Evolutionary conservation across 1,284 basidiomycete species (phyloP).

Genomic region (Irpex rosettiformis): DNA sequence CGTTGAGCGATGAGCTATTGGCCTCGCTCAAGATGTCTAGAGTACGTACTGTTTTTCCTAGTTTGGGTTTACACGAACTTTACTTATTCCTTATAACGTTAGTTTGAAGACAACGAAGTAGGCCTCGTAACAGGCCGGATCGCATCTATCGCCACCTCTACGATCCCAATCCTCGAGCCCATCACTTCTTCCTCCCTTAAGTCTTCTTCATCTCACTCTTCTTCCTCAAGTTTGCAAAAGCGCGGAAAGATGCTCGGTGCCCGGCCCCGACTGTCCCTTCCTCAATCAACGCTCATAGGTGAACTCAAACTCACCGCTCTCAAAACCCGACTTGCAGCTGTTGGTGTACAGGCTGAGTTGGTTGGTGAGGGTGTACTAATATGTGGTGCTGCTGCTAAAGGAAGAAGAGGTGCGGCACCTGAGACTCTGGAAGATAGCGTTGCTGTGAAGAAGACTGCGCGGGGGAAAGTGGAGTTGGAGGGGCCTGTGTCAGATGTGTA

Average conservation of each 20-base stretch:
- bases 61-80: background rate
- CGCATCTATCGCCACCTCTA: slow-evolving; percentile 76
- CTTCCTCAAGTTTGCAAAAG: slow-evolving; percentile 20
- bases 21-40: slow-evolving; percentile 83
- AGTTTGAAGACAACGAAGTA: slow-evolving; percentile 98
- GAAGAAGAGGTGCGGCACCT: slow-evolving; percentile 36
- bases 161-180: slow-evolving; percentile 67
- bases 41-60: slow-evolving; percentile 49
- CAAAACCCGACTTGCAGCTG: slow-evolving; percentile 69
- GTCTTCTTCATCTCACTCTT: slow-evolving; percentile 27
- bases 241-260: slow-evolving; percentile 53
- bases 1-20: slow-evolving; percentile 86
- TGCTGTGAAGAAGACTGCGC: slow-evolving; percentile 82
- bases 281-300: slow-evolving; percentile 91
- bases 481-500: slow-evolving; percentile 87
- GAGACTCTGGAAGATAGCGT: slow-evolving; percentile 71
- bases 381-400: slow-evolving; percentile 66
- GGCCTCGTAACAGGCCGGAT: slow-evolving; percentile 88
- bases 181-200: slow-evolving; percentile 19
- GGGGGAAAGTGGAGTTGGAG: slow-evolving; percentile 84
- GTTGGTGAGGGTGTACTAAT: slow-evolving; percentile 95
- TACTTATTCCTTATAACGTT: slow-evolving; percentile 1
- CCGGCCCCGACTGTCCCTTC: slow-evolving; percentile 57
- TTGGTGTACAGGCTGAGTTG: slow-evolving; percentile 86
- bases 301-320: slow-evolving; percentile 88